Base-by-base conservation (phyloP, 768 basidiomycete genomes). In the Xanthoconium purpureum region DNA sequence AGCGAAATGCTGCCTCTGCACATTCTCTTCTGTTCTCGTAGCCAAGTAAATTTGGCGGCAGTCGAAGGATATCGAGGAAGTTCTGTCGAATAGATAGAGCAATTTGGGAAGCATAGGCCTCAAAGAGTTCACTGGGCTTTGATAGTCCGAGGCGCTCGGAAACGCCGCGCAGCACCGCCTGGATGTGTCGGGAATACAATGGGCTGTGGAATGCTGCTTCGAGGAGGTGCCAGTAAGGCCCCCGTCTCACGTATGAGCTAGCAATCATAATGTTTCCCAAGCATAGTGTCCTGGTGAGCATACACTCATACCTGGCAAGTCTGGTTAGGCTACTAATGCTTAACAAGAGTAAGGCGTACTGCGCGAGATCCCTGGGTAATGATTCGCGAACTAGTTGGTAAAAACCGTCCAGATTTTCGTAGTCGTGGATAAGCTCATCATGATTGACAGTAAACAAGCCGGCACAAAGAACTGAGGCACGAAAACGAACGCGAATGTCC, bases 141-240 rank as follows among this genome's bases (percentile, higher is more conserved):
- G 69, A 61, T 40, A 98, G 68, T 14, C 91, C 92, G 46, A 98
- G 76, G 9, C 87, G 77, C 48, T 75, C 67, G 0, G 90, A 81
- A 20, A 89, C 85, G 8, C 83, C 83, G 15, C 63, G 63, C 37
- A 98, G 74, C 38, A 89, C 76, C 9, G 78, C 75, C 55, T 78
- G 71, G 42, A 82, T 73, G 49, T 73, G 71, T 5, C 61, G 50
- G 50, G 64, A 56, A 66, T 67, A 54, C 48, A 66, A 58, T 40
- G 59, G 58, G 17, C 64, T 66, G 58, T 78, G 71, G 59, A 59
- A 75, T 63, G 70, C 81, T 7, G 82, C 81, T 68, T 95, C 93
- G 56, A 98, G 74, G 47, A 98, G 68, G 70, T 96, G 88, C 85
- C 89, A 94, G 66, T 96, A 94, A 2, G 93, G 81, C 5, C 85